phyloP scores from a whole-genome alignment of 345 rosid species.

The Eucalyptus curtisii region DNA sequence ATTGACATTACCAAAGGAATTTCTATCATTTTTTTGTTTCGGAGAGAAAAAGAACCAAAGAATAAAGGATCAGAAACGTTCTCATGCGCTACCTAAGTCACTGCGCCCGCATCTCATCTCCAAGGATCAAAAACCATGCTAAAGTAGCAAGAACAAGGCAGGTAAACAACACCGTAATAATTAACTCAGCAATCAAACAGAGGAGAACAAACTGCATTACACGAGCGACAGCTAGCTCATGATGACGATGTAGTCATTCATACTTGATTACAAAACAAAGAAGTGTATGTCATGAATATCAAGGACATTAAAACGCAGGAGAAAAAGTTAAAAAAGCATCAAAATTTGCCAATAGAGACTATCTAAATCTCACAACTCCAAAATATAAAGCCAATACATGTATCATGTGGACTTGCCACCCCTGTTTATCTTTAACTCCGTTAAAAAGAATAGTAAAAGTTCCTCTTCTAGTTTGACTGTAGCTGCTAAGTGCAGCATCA shows the following conservation, averaged over 20 bases:
- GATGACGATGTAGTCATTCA: not conserved
- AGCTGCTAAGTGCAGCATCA: not conserved
- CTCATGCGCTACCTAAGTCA: not conserved
- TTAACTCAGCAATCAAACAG: not conserved
- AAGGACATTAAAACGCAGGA: not conserved
- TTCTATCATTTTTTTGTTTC: too few species aligned
- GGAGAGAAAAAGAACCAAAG: too few species aligned
- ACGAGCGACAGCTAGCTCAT: not conserved
- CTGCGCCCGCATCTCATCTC: not conserved
- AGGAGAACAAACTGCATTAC: not conserved
- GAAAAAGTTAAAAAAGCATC: not conserved
- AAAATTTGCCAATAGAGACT: not conserved
- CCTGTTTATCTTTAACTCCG: not conserved
- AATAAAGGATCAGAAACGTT: too few species aligned
- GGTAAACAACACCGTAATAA: not conserved
- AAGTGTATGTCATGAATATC: not conserved
- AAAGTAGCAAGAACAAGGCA: not conserved
- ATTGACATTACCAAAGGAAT: accelerated
- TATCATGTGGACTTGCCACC: not conserved
- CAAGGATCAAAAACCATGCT: not conserved
- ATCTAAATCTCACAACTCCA: not conserved
- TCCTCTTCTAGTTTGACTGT: not conserved
- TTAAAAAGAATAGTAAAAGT: not conserved
- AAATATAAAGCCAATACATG: not conserved
- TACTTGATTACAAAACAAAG: not conserved